Evolutionary conservation across 768 basidiomycete genomes (phyloP), one percentile per base, ranked within the genome.

Genomic region (Royoungia palumana): DNA sequence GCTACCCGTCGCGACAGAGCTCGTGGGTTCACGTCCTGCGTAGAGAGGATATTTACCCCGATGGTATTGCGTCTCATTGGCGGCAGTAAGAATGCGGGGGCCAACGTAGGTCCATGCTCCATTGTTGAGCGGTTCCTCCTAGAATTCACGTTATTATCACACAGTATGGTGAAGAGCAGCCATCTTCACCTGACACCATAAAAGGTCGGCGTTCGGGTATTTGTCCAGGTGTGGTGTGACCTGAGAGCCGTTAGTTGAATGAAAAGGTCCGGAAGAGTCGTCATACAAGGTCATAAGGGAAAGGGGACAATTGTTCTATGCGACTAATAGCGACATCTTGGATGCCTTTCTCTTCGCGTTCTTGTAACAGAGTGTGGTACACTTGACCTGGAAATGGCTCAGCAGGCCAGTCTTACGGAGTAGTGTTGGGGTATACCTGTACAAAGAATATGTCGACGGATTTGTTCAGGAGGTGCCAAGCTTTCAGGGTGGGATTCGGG

Each of bases 71-170:
- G 94, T 95, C 72, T 90, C 77, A 59, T 85, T 83, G 40, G 89
- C 85, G n/a, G 95, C 93, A 38, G 95, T 98, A 67, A 88, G 84
- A 62, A 98, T 85, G 47, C 94, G 83, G 39, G 94, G 89, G 21
- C 89, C 94, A 50, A 96, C 83, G 63, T 99, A 96, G 35, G 87
- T 90, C 96, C 96, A 99, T 2, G 92, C 85, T 57, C 96, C 96
- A 61, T 93, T 94, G 76, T 99, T 99, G 57, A 98, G 72, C 14
- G 96, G 95, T 69, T 97, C 93, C 72, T 96, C 94, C 78, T 84
- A 62, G 42, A 59, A 34, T 44, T 13, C 55, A 43, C 17, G 52
- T 41, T 44, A 51, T 38, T 35, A 37, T 14, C 19, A 35, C 20
- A n/a, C 6, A 22, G 39, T 21, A 38, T 37, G 5, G 14, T 1